Percentiles rank a stretch among this genome's conserved stretches.
phyloP scores from a whole-genome alignment of 805 yeast species.

The Ascoidea tarda region DNA sequence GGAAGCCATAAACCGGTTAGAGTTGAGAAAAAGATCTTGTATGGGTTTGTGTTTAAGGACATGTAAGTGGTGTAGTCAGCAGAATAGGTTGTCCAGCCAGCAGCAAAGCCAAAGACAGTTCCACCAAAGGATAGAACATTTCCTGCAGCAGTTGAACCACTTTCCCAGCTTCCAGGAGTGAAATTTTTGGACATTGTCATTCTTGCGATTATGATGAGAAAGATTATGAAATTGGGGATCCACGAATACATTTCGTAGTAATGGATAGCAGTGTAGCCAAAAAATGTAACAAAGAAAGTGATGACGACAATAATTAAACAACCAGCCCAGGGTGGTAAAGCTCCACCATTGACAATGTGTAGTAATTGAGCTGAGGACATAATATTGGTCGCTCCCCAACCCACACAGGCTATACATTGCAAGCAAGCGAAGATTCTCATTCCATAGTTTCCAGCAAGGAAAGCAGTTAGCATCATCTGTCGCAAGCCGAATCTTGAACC shows the following conservation, averaged over 20 bases:
- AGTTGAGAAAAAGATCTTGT: slow-evolving; percentile 50
- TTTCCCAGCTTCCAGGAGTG: slow-evolving; percentile 43
- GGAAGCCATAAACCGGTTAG: slow-evolving; percentile 53
- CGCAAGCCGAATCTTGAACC: slow-evolving; percentile 81
- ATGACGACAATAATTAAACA: slow-evolving; percentile 55
- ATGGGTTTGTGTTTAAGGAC: slow-evolving; percentile 45
- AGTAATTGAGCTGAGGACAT: slow-evolving; percentile 80
- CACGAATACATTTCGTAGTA: slow-evolving; percentile 75
- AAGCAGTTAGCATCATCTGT: slow-evolving; percentile 75
- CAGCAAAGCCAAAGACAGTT: slow-evolving; percentile 73
- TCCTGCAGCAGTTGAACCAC: slow-evolving; percentile 44
- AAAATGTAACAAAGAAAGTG: slow-evolving; percentile 62
- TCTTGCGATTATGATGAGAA: slow-evolving; percentile 69
- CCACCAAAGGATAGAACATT: slow-evolving; percentile 73
- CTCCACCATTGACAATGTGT: slow-evolving; percentile 50
- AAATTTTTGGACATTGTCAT: slow-evolving; percentile 55
- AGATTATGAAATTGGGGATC: slow-evolving; percentile 67
- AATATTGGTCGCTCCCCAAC: slow-evolving; percentile 92
- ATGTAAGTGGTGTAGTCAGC: slow-evolving; percentile 87
- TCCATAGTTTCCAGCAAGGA: slow-evolving; percentile 59
- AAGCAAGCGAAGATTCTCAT: slow-evolving; percentile 67
- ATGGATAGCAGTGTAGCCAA: slow-evolving; percentile 78
- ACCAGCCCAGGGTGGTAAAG: slow-evolving; percentile 83
- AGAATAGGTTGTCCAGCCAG: slow-evolving; percentile 92
- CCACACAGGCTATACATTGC: slow-evolving; percentile 77